A percentile compares a stretch with the other conserved stretches of the same genome.
phyloP scores from a whole-genome alignment of 1,284 basidiomycete genomes.

The Marasmius fiardii region DNA sequence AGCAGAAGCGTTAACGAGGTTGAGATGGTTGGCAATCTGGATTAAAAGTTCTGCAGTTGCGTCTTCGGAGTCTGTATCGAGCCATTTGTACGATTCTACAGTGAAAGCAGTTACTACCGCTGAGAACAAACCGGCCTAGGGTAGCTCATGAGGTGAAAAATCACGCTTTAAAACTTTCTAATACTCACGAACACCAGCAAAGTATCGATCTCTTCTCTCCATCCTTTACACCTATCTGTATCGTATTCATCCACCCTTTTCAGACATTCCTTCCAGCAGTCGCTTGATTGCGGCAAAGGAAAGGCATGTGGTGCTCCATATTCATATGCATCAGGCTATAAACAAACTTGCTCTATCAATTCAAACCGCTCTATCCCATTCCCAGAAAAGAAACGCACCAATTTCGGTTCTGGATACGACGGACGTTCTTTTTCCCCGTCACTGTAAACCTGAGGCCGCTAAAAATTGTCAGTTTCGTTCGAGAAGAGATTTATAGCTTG shows the following conservation, averaged over 20 bases:
- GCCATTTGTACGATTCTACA: slow-evolving; percentile 2
- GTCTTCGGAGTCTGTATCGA: neutral
- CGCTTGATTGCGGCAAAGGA: slow-evolving; percentile 1
- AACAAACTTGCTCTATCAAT: neutral
- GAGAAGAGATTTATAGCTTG: no score
- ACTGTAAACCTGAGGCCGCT: no score
- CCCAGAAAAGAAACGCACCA: neutral
- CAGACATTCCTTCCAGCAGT: slow-evolving; percentile 15
- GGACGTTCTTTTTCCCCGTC: no score
- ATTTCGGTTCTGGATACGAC: neutral
- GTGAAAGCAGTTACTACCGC: slow-evolving; percentile 1
- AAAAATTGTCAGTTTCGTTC: no score
- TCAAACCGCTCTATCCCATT: neutral
- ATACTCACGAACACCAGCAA: slow-evolving; percentile 11
- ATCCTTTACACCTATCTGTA: slow-evolving; percentile 11
- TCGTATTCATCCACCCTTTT: slow-evolving; percentile 14
- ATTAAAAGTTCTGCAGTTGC: neutral
- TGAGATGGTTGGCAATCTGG: neutral
- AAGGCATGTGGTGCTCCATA: neutral
- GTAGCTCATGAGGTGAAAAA: neutral
- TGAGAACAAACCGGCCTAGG: neutral
- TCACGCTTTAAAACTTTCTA: no score
- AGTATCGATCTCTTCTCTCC: slow-evolving; percentile 15
- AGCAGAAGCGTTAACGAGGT: neutral
- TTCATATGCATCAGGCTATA: neutral